A percentile compares a stretch with the other conserved stretches of the same genome.
These are phyloP conservation scores for Termitomyces heimii DNA, from an alignment of 768 basidiomycete genomes.

Conservation along the genomic window DNA sequence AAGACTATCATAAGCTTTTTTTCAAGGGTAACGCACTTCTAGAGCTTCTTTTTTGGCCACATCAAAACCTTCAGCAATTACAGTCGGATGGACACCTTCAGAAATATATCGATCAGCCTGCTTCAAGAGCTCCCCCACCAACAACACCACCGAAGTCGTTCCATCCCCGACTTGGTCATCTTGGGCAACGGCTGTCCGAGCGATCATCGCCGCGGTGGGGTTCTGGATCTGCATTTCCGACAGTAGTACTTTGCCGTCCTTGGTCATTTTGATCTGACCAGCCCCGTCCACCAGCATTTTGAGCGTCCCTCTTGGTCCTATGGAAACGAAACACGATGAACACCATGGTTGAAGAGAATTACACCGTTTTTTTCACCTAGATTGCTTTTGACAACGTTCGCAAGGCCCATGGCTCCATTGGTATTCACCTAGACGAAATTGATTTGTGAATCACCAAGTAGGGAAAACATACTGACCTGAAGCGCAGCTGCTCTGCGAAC, in stretches of 20 bases:
- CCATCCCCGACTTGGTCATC: slow-evolving; percentile 99
- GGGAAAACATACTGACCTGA: slow-evolving; percentile 49
- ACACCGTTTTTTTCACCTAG: slow-evolving; percentile 55
- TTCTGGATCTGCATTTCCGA: slow-evolving; percentile 99
- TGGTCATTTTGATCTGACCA: slow-evolving; percentile 99
- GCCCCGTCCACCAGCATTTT: slow-evolving; percentile 99
- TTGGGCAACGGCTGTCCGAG: slow-evolving; percentile 95
- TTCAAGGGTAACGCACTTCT: slow-evolving; percentile 44
- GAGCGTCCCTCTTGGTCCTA: slow-evolving; percentile 93
- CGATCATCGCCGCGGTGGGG: slow-evolving; percentile 98
- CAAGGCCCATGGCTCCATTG: slow-evolving; percentile 94
- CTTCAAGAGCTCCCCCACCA: slow-evolving; percentile 94
- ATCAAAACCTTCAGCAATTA: slow-evolving; percentile 94
- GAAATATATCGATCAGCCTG: slow-evolving; percentile 97
- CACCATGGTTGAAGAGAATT: background rate
- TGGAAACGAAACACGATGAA: slow-evolving; percentile 7
- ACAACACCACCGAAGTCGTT: slow-evolving; percentile 92
- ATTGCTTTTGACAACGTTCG: slow-evolving; percentile 95
- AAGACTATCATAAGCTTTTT: background rate
- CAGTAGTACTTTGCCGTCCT: slow-evolving; percentile 96
- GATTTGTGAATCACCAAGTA: slow-evolving; percentile 1
- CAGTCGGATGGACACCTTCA: slow-evolving; percentile 96
- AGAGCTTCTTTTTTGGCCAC: slow-evolving; percentile 96
- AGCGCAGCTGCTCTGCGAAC: slow-evolving; percentile 85
- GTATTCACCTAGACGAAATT: slow-evolving; percentile 65